A percentile compares a stretch with the other conserved stretches of the same genome.
These are phyloP conservation scores for Colletotrichum agaves DNA, from an alignment of 2,329 filamentous ascomycete species.

Conservation along the genomic window DNA sequence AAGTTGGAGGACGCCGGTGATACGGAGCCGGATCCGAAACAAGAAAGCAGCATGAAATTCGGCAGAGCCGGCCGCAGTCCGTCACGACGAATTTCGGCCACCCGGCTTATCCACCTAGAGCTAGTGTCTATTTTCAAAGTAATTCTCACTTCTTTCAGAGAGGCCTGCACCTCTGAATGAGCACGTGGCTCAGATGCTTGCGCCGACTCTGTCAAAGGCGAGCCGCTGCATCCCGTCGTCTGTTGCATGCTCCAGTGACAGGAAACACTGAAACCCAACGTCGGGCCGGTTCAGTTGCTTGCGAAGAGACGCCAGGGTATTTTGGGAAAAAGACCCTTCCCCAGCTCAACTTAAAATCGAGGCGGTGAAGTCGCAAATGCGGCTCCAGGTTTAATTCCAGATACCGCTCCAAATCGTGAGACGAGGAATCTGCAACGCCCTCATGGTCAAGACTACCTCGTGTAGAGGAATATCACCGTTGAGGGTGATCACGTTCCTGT, in stretches of 20 bases:
- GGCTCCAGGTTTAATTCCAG: not conserved
- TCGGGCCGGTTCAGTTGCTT: not conserved
- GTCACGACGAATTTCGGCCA: too few species aligned
- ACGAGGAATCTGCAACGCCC: not conserved
- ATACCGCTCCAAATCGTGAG: not conserved
- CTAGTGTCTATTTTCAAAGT: too few species aligned
- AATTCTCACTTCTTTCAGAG: too few species aligned
- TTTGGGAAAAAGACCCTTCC: constrained; percentile 1
- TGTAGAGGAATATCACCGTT: not conserved
- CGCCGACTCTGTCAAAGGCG: not conserved
- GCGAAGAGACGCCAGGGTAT: constrained; percentile 10
- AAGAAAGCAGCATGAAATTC: too few species aligned
- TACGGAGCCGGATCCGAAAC: too few species aligned
- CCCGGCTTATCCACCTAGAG: too few species aligned
- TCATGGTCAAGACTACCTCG: not conserved
- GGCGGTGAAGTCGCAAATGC: constrained; percentile 2
- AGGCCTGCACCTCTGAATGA: too few species aligned
- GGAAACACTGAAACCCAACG: not conserved
- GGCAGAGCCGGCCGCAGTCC: too few species aligned
- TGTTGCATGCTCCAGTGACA: not conserved
- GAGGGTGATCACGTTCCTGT: not conserved
- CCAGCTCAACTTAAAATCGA: not conserved
- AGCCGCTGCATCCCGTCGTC: too few species aligned
- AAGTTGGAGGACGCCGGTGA: too few species aligned
- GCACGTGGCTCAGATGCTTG: not conserved